A percentile compares a stretch with the other conserved stretches of the same genome.
phyloP scores from a whole-genome alignment of 257 asterid genomes.

The Lavandula angustifolia region DNA sequence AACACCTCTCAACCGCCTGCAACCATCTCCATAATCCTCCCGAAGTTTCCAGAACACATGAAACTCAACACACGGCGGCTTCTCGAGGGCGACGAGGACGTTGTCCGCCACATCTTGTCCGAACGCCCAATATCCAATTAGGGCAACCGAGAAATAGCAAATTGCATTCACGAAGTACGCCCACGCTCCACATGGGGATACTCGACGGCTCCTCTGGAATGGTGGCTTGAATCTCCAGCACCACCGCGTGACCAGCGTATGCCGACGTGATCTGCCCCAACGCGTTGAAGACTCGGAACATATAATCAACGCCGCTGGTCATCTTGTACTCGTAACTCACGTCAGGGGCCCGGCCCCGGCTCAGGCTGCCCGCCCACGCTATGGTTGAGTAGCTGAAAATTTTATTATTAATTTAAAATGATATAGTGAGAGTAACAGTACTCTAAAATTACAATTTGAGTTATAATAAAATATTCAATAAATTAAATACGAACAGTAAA shows the following conservation, averaged over 20 bases:
- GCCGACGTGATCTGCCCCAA: slow-evolving; percentile 79
- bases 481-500: too few relatives aligned
- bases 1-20: too few relatives aligned
- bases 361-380: slow-evolving; percentile 78
- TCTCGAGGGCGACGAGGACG: slow-evolving; percentile 70
- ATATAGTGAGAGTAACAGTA: too few relatives aligned
- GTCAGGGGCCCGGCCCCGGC: slow-evolving; percentile 54
- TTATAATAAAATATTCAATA: too few relatives aligned
- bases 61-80: too few relatives aligned
- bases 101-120: slow-evolving; percentile 82
- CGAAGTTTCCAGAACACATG: too few relatives aligned
- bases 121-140: slow-evolving; percentile 81
- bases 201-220: slow-evolving; percentile 83
- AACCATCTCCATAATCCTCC: too few relatives aligned
- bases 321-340: slow-evolving; percentile 72
- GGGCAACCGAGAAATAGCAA: slow-evolving; percentile 82
- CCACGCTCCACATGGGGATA: slow-evolving; percentile 81
- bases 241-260: slow-evolving; percentile 85
- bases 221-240: slow-evolving; percentile 81
- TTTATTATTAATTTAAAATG: too few relatives aligned
- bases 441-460: too few relatives aligned
- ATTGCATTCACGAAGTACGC: slow-evolving; percentile 71
- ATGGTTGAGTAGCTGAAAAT: slow-evolving; percentile 69
- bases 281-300: slow-evolving; percentile 72
- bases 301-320: slow-evolving; percentile 48